Evolutionary conservation across 1,284 basidiomycete genomes (phyloP).

Genomic region (Agroathelia rolfsii): DNA sequence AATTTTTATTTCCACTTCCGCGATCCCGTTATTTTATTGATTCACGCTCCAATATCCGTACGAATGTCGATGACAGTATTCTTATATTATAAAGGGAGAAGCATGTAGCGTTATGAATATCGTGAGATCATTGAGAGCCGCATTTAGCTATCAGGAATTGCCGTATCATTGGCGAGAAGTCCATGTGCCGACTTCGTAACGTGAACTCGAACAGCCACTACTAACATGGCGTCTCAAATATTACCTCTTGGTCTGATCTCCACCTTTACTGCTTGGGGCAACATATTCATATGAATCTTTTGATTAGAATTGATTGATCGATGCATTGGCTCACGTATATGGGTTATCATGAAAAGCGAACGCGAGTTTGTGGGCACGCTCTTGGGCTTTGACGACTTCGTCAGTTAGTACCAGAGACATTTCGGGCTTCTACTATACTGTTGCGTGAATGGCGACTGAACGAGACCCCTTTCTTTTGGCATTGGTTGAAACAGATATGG

Average conservation of each 20-base stretch:
- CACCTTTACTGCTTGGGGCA: neutral
- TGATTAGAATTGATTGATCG: constrained; percentile 80
- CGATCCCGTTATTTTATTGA: too few relatives aligned
- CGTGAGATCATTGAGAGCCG: too few relatives aligned
- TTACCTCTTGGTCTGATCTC: constrained; percentile 36
- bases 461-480: neutral
- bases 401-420: constrained; percentile 68
- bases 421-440: too few relatives aligned
- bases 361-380: constrained; percentile 94
- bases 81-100: too few relatives aligned
- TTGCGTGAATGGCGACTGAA: too few relatives aligned
- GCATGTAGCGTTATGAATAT: too few relatives aligned
- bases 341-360: constrained; percentile 96
- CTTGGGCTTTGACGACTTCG: constrained; percentile 97
- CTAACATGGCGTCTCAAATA: constrained; percentile 54
- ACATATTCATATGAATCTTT: constrained; percentile 1
- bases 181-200: too few relatives aligned
- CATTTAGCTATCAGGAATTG: too few relatives aligned
- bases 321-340: constrained; percentile 90
- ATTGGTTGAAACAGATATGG: constrained; percentile 71
- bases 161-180: too few relatives aligned
- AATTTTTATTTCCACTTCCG: too few relatives aligned
- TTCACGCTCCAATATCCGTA: too few relatives aligned
- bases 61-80: too few relatives aligned
- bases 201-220: neutral